Evolutionary conservation across 2,329 filamentous ascomycete species (phyloP).

Genomic region (Trichoderma breve): DNA sequence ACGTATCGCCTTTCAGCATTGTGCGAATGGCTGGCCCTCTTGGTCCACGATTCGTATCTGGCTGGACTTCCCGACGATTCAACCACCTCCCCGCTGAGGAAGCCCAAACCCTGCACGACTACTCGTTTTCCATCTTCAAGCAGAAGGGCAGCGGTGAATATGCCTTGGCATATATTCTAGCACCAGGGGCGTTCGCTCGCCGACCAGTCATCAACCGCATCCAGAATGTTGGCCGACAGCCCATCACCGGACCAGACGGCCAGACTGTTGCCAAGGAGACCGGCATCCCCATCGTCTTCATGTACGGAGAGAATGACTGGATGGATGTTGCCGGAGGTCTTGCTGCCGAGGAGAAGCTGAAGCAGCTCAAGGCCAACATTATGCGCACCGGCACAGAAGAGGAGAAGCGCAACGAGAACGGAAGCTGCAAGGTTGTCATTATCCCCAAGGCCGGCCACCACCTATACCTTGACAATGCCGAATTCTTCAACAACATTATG

Average conservation of each 20-base stretch:
- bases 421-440: conserved; percentile 77
- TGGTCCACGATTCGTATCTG: conserved; percentile 86
- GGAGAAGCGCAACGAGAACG: conserved; percentile 70
- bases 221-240: conserved; percentile 78
- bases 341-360: conserved; percentile 75
- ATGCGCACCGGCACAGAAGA: conserved; percentile 63
- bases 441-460: conserved; percentile 63
- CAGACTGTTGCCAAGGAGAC: conserved; percentile 45
- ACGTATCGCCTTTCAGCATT: conserved; percentile 90
- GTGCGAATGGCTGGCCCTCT: conserved; percentile 85
- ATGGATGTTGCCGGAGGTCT: conserved; percentile 91
- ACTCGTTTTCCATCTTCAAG: conserved; percentile 91
- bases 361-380: conserved; percentile 60
- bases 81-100: conserved; percentile 80
- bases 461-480: conserved; percentile 58
- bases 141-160: conserved; percentile 93
- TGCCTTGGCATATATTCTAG: conserved; percentile 85
- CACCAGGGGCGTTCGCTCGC: conserved; percentile 88
- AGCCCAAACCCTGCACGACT: conserved; percentile 82
- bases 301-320: conserved; percentile 99
- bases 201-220: conserved; percentile 85
- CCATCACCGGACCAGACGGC: conserved; percentile 35
- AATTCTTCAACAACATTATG: conserved; percentile 55
- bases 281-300: conserved; percentile 80
- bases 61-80: conserved; percentile 92